These are phyloP conservation scores for Echinosophora koreensis DNA, from an alignment of 306 rosid species.

Conservation along the genomic window DNA sequence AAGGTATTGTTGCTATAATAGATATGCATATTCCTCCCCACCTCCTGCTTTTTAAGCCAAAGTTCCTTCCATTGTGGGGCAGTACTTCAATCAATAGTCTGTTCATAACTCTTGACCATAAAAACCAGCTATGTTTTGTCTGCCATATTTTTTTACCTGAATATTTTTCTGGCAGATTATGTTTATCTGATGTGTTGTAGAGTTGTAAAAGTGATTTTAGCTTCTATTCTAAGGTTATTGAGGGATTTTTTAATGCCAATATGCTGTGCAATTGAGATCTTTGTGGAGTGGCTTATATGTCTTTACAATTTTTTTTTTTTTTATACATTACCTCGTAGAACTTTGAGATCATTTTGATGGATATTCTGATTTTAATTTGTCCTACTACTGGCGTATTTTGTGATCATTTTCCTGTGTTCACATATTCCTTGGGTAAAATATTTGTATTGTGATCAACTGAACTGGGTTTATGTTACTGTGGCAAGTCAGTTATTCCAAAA, in stretches of 20 bases:
- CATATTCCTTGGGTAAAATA: too few species aligned
- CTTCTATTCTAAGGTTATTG: neutral
- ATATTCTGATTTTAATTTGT: neutral
- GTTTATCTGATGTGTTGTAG: neutral
- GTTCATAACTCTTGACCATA: neutral
- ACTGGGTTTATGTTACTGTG: neutral
- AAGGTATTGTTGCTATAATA: neutral
- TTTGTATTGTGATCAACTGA: neutral
- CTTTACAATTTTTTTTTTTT: neutral
- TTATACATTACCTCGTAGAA: neutral
- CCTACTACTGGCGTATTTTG: neutral
- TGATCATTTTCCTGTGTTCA: too few species aligned
- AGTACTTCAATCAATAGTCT: neutral
- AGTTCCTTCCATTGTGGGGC: neutral
- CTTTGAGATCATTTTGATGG: neutral
- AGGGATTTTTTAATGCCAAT: neutral
- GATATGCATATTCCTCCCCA: neutral
- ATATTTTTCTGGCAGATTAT: neutral
- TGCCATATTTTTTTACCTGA: neutral
- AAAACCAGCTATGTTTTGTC: neutral
- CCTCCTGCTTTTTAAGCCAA: neutral
- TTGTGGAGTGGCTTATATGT: constrained; percentile 4
- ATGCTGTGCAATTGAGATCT: neutral
- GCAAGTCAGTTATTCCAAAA: too few species aligned
- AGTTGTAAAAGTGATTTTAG: neutral